Base-by-base conservation (phyloP, 345 rosid species). In the Salix viminalis region DNA sequence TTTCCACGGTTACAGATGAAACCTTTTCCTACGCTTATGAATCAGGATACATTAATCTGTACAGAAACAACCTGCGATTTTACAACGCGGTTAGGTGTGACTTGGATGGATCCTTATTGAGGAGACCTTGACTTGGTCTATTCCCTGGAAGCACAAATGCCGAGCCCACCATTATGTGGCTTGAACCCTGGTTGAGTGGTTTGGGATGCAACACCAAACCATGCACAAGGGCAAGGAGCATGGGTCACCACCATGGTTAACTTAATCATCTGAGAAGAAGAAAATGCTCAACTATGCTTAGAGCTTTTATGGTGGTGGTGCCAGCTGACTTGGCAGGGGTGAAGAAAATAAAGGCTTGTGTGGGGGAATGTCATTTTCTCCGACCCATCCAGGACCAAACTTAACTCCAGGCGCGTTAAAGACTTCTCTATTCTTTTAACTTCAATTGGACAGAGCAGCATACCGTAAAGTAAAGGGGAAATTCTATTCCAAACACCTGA, bases 331-430 rank as follows among this genome's bases (percentile, higher is more conserved):
- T 72, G 77, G 64, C 66, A 73, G 62, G 23, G 64, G 21, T 9
- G 82, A 77, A 48, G 83, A 24, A 61, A 65, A 71, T 21, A 70
- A 62, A 36, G 81, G 72, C 75, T 75, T 85, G 66, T 64, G 86
- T 19, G 85, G 85, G 42, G 84, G 72, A 46, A 87, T 60, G 48
- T 86, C 92, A 70, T 91, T 85, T 80, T 91, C 97, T 72, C 89
- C 94, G 48, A 94, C 91, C 97, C 98, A 92, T 65, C 97, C 97
- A 2, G 82, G 98, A 26, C 98, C 97, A 86, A 86, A 94, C 75
- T 83, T 80, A 18, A 79, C 75, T 48, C 88, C 97, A 16, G 80
- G 75, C 1, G 95, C 91, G 26, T 24, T 81, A 94, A 81, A 76
- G 87, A 78, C 81, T 70, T 86, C 67, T 87, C 88, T 71, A 90